Percentiles rank a stretch among this genome's conserved stretches.
Evolutionary conservation across 169 alveolate species (phyloP).

Genomic region (Cryptosporidium muris): DNA sequence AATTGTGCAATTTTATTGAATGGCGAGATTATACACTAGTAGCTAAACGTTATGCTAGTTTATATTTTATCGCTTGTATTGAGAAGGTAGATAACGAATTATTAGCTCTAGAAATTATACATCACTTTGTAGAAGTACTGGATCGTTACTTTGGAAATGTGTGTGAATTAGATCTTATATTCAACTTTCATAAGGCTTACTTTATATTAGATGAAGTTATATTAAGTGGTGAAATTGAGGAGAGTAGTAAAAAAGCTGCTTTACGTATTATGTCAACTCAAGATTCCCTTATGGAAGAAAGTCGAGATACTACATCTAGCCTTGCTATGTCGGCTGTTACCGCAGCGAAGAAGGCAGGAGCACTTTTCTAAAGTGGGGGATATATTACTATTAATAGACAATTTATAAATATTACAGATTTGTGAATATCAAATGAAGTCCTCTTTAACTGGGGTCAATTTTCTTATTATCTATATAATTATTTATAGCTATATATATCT

Average conservation of each 20-base stretch:
- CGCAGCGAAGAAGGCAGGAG: constrained; percentile 68
- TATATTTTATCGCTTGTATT: constrained; percentile 95
- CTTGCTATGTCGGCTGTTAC: constrained; percentile 44
- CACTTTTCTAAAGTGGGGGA: constrained; percentile 20
- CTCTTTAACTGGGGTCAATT: too few species aligned
- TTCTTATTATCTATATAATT: too few species aligned
- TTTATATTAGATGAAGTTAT: constrained; percentile 90
- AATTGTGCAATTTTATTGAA: constrained; percentile 96
- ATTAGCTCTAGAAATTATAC: constrained; percentile 93
- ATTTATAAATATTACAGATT: neutral
- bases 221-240: constrained; percentile 91
- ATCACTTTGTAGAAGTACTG: constrained; percentile 96
- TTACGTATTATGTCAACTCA: constrained; percentile 92
- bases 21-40: constrained; percentile 96
- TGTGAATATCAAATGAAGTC: too few species aligned
- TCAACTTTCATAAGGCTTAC: constrained; percentile 95
- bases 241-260: constrained; percentile 92
- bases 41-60: constrained; percentile 96
- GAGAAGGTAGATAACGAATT: constrained; percentile 97
- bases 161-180: constrained; percentile 98
- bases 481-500: too few species aligned
- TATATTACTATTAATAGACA: neutral
- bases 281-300: constrained; percentile 93
- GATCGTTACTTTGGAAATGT: constrained; percentile 99
- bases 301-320: constrained; percentile 74